Evolutionary conservation across 768 basidiomycete species (phyloP).

Genomic region (Tephrocybe sp.): DNA sequence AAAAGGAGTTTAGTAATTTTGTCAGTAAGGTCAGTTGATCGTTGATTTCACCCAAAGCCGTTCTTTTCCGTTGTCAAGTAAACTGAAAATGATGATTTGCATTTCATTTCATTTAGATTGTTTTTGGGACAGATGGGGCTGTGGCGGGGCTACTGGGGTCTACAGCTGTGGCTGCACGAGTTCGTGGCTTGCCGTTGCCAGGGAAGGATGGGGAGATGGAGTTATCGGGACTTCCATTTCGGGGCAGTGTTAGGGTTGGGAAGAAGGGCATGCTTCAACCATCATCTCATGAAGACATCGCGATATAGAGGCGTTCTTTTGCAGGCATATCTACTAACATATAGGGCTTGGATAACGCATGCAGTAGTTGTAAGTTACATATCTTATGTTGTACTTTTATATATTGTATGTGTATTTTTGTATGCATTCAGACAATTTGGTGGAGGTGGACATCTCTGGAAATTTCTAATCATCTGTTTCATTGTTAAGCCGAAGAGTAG

Average conservation of each 20-base stretch:
- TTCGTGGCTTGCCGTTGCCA: constrained; percentile 58
- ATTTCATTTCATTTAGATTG: constrained; percentile 40
- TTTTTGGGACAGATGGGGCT: constrained; percentile 64
- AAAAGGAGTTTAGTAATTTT: constrained; percentile 73
- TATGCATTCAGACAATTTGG: no score
- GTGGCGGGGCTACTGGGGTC: constrained; percentile 65
- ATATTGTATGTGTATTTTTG: no score
- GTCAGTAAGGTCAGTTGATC: constrained; percentile 59
- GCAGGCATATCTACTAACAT: no score
- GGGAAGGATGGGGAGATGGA: constrained; percentile 45
- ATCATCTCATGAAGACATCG: no score
- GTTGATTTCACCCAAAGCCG: no score
- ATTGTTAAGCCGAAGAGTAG: no score
- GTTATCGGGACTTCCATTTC: constrained; percentile 62
- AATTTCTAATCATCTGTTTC: no score
- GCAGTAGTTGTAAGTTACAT: no score
- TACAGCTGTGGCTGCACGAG: constrained; percentile 55
- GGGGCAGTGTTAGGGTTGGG: constrained; percentile 62
- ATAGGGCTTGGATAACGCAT: no score
- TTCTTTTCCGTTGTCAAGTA: constrained; percentile 4
- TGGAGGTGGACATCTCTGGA: no score
- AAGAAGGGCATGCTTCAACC: constrained; percentile 38
- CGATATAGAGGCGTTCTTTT: no score
- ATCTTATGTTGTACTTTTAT: no score
- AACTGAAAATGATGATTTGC: not conserved